A percentile compares a stretch with the other conserved stretches of the same genome.
Evolutionary conservation across 2,329 filamentous ascomycete species (phyloP).

Genomic region (Colletotrichum karsti): DNA sequence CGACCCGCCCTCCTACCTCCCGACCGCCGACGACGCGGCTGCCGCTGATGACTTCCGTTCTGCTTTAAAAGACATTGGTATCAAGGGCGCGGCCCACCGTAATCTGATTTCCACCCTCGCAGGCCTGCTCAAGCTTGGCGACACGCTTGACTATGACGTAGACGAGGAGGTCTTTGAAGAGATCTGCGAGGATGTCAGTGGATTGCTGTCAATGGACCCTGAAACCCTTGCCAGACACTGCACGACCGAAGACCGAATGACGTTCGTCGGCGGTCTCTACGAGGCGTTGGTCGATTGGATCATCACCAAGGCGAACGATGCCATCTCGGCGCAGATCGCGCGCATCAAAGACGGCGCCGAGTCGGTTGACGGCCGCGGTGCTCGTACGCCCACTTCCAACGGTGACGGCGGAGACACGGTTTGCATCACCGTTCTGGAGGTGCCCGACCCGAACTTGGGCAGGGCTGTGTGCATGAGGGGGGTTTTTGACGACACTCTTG

Average conservation of each 20-base stretch:
- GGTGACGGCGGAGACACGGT: conserved; percentile 86
- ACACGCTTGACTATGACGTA: conserved; percentile 84
- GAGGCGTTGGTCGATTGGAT: conserved; percentile 97
- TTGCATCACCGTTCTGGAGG: conserved; percentile 86
- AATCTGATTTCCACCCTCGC: conserved; percentile 87
- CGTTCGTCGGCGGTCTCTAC: conserved; percentile 87
- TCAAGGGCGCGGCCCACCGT: conserved; percentile 85
- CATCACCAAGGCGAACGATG: conserved; percentile 84
- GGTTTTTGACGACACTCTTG: conserved; percentile 90
- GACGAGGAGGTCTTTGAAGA: conserved; percentile 87
- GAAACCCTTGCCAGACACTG: conserved; percentile 82
- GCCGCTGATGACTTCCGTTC: conserved; percentile 92
- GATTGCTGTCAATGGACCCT: conserved; percentile 85
- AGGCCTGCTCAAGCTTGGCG: conserved; percentile 88
- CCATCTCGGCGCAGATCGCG: conserved; percentile 80
- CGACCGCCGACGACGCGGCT: conserved; percentile 90
- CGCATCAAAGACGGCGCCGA: conserved; percentile 72
- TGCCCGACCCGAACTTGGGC: conserved; percentile 81
- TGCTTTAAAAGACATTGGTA: conserved; percentile 89
- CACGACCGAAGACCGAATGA: conserved; percentile 83
- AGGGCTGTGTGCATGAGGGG: conserved; percentile 91
- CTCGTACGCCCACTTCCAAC: conserved; percentile 70
- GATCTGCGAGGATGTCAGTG: conserved; percentile 89
- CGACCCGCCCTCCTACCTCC: conserved; percentile 84
- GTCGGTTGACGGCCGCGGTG: conserved; percentile 70